These are phyloP conservation scores for Ophiostoma australiae DNA, from an alignment of 2,329 filamentous ascomycete genomes.

Conservation along the genomic window DNA sequence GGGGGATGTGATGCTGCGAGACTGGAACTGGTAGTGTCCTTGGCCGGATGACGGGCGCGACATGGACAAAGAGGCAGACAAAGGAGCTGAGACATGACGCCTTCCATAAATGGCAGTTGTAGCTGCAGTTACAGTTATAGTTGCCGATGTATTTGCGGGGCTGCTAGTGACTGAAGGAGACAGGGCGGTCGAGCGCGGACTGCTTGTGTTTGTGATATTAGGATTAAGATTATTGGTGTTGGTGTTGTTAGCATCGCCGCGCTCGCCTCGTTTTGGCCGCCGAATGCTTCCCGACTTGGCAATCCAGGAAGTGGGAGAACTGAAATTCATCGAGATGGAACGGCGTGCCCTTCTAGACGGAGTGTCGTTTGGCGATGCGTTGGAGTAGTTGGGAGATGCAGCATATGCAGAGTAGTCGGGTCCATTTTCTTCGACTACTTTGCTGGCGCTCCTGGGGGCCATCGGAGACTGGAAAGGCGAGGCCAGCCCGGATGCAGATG, in stretches of 20 bases:
- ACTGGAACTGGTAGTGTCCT: slow-evolving; percentile 16
- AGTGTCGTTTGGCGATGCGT: slow-evolving; percentile 36
- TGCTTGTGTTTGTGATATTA: slow-evolving; percentile 10
- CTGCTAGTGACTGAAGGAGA: slow-evolving; percentile 31
- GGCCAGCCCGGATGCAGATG: background rate
- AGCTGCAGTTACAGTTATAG: background rate
- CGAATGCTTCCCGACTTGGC: slow-evolving; percentile 53
- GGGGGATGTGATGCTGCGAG: slow-evolving; percentile 44
- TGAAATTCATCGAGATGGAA: slow-evolving; percentile 57
- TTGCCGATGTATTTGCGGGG: slow-evolving; percentile 31
- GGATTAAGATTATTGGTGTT: slow-evolving; percentile 14
- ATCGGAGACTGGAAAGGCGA: slow-evolving; percentile 20
- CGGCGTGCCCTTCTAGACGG: slow-evolving; percentile 45
- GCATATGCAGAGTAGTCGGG: slow-evolving; percentile 5
- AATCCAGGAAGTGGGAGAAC: slow-evolving; percentile 53
- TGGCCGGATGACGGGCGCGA: slow-evolving; percentile 27
- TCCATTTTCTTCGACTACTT: background rate
- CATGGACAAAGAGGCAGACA: slow-evolving; percentile 15
- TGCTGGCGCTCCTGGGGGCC: background rate
- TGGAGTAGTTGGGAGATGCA: slow-evolving; percentile 10
- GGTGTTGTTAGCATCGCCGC: background rate
- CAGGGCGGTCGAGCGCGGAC: slow-evolving; percentile 14
- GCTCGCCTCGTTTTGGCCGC: slow-evolving; percentile 47
- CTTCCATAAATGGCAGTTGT: slow-evolving; percentile 29
- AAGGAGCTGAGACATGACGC: slow-evolving; percentile 52